phyloP scores from a whole-genome alignment of 164 flowering plant species.

The Cinnamomum chago region DNA sequence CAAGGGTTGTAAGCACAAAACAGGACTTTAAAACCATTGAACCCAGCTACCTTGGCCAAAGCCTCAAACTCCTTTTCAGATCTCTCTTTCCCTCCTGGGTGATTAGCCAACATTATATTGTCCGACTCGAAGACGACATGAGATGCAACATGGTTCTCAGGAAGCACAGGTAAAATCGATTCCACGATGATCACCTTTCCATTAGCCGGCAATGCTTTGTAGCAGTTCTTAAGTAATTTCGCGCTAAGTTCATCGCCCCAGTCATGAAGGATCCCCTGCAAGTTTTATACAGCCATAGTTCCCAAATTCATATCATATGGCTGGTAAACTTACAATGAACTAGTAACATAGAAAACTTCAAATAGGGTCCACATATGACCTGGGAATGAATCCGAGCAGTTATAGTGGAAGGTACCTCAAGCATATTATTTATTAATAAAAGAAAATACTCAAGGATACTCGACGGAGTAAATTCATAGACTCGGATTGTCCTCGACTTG shows the following conservation, averaged over 20 bases:
- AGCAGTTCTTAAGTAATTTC: slow-evolving; percentile 22
- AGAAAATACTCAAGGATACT: too few species aligned
- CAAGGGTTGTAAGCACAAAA: slow-evolving; percentile 14
- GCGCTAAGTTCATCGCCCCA: slow-evolving; percentile 21
- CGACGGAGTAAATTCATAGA: too few species aligned
- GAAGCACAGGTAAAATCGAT: neutral
- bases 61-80: slow-evolving; percentile 18
- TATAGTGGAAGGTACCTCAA: too few species aligned
- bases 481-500: too few species aligned
- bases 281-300: neutral
- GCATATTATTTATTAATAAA: too few species aligned
- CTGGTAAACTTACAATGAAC: too few species aligned
- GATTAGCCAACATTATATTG: slow-evolving; percentile 12
- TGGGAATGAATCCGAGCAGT: too few species aligned
- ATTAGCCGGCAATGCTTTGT: slow-evolving; percentile 22
- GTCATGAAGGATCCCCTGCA: slow-evolving; percentile 23
- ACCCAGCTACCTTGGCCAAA: slow-evolving; percentile 15
- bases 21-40: slow-evolving; percentile 6
- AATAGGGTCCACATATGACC: too few species aligned
- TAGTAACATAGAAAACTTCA: too few species aligned
- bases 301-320: too few species aligned
- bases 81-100: slow-evolving; percentile 24
- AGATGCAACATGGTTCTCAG: neutral
- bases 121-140: neutral
- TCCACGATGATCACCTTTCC: slow-evolving; percentile 25